phyloP scores from a whole-genome alignment of 768 basidiomycete species.

The Crepidotus variabilis region DNA sequence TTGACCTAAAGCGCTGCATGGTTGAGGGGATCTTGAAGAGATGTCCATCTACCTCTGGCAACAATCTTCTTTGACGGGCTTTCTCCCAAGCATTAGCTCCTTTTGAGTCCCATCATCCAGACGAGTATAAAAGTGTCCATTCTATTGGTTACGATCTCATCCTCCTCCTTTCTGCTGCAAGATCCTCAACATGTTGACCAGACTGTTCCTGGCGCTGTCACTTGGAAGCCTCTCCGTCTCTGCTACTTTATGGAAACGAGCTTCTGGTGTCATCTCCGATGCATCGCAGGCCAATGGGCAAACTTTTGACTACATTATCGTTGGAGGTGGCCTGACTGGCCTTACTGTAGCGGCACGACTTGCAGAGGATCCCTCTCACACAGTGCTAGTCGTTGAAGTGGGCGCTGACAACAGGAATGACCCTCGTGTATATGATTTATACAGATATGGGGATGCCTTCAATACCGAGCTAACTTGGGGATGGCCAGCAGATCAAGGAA shows the following conservation, averaged over 20 bases:
- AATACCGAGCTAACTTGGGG: conserved; percentile 41
- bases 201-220: too few species aligned
- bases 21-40: too few species aligned
- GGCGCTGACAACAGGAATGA: conserved; percentile 44
- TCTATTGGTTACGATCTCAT: too few species aligned
- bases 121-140: too few species aligned
- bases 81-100: too few species aligned
- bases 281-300: conserved; percentile 28
- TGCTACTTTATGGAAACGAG: conserved; percentile 22
- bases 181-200: too few species aligned
- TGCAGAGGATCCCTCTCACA: conserved; percentile 36
- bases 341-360: conserved; percentile 46
- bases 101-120: too few species aligned
- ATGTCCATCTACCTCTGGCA: too few species aligned
- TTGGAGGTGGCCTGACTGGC: conserved; percentile 46
- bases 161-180: too few species aligned
- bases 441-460: conserved; percentile 39
- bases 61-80: too few species aligned
- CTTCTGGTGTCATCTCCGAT: conserved; percentile 30
- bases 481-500: conserved; percentile 41
- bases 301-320: conserved; percentile 40
- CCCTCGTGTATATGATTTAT: conserved; percentile 41
- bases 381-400: conserved; percentile 49
- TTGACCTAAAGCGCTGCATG: too few species aligned
- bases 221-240: conserved; percentile 7